Evolutionary conservation across 2,329 filamentous ascomycete species (phyloP), one percentile per base, ranked within the genome.

Genomic region (Nigrograna mackinnonii): DNA sequence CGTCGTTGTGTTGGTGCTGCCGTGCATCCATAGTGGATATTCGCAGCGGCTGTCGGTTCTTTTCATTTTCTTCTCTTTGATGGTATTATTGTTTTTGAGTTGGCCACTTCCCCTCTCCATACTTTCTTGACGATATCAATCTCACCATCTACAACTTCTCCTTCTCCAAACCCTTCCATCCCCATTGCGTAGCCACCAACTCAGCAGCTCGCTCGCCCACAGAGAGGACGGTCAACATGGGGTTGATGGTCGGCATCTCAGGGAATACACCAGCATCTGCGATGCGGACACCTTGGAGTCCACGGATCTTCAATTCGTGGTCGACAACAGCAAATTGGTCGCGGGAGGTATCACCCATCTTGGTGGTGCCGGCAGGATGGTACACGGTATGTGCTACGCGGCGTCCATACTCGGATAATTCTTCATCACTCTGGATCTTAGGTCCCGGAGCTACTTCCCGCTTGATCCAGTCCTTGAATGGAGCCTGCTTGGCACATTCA

Each of bases 211-310:
- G 79, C 80, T 96, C 91, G 6, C 88, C 91, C 58, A 95, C 82
- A 39, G 83, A 86, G 62, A 95, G 70, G 4, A 95, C 90, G 1
- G 90, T 96, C 62, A 95, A 74, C 91, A 95, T 94, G 45, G 89
- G 90, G 74, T 95, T 95, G 66, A 94, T 86, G 40, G 81, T 87
- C 34, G 87, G 79, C 83, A 95, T 95, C 47, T 87, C 87, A 0
- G 90, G 91, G 76, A 95, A 95, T 37, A 95, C 82, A 58, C 90
- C 89, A 0, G 90, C 90, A 67, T 95, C 90, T 1, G 89, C 89
- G 54, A 95, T 89, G 44, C 90, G 80, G 44, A 95, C 70, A 21
- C 82, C 83, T 73, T 83, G 82, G 50, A 95, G 70, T 1, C 88
- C 89, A 20, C 83, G 77, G 21, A 95, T 75, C 72, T 81, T 86